Evolutionary conservation across 768 basidiomycete species (phyloP).

Genomic region (Lactarius hengduanensis): DNA sequence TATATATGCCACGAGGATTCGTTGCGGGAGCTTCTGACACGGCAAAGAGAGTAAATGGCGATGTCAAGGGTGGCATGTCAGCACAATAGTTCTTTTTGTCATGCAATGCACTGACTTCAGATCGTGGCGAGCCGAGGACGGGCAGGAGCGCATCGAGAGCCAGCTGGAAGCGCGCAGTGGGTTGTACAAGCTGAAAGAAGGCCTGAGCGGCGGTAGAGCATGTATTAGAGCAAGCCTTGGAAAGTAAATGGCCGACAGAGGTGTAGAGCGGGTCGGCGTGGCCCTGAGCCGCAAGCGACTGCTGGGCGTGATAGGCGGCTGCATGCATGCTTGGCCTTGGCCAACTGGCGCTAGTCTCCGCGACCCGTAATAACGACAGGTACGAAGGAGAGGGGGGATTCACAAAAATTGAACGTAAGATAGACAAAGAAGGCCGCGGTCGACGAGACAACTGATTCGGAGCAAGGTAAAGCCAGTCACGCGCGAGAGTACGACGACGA

Average conservation of each 20-base stretch:
- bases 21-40: slow-evolving; percentile 56
- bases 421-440: not conserved
- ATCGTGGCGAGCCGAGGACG: slow-evolving; percentile 48
- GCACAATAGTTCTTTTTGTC: not conserved
- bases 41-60: not conserved
- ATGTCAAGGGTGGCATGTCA: not conserved
- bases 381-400: not conserved
- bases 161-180: slow-evolving; percentile 76
- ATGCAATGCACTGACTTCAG: slow-evolving; percentile 24
- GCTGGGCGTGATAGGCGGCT: slow-evolving; percentile 37
- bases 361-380: slow-evolving; percentile 3
- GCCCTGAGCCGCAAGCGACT: slow-evolving; percentile 35
- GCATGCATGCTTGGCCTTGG: slow-evolving; percentile 34
- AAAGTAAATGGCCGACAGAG: slow-evolving; percentile 66
- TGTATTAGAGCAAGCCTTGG: slow-evolving; percentile 63
- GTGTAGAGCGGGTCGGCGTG: slow-evolving; percentile 53
- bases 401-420: slow-evolving; percentile 5
- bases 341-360: slow-evolving; percentile 12
- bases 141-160: slow-evolving; percentile 81
- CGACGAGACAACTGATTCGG: slow-evolving; percentile 3
- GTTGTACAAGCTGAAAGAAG: slow-evolving; percentile 72
- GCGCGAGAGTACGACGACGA: not conserved
- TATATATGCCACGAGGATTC: slow-evolving; percentile 77
- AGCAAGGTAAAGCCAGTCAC: not conserved
- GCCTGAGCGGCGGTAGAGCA: slow-evolving; percentile 77